Percentiles rank a stretch among this genome's conserved stretches.
phyloP scores from a whole-genome alignment of 495 filamentous ascomycete genomes.

The Cudoniella acicularis region DNA sequence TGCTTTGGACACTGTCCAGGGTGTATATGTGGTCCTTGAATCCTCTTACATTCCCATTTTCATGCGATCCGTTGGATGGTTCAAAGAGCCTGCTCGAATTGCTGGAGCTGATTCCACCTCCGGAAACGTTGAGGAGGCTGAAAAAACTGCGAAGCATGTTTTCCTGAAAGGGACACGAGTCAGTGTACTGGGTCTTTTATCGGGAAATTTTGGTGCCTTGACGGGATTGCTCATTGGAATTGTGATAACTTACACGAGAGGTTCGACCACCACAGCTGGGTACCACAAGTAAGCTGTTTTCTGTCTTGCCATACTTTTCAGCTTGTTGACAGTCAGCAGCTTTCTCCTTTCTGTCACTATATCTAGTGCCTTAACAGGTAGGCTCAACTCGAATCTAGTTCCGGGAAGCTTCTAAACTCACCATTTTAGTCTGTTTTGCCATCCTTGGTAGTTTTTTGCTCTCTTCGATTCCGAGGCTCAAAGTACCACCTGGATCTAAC shows the following conservation, averaged over 20 bases:
- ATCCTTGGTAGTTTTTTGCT: slow-evolving; percentile 20
- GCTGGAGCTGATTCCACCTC: background rate
- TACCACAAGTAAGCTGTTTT: slow-evolving; percentile 8
- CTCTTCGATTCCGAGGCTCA: slow-evolving; percentile 15
- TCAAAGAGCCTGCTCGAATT: background rate
- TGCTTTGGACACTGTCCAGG: slow-evolving; percentile 17
- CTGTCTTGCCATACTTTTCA: too few relatives aligned
- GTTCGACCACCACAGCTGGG: slow-evolving; percentile 14
- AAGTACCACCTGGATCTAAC: slow-evolving; percentile 12
- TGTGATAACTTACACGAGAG: slow-evolving; percentile 23
- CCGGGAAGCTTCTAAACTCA: background rate
- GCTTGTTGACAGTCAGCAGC: slow-evolving; percentile 1
- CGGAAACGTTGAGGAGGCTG: background rate
- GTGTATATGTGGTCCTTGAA: slow-evolving; percentile 23
- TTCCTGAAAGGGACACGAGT: slow-evolving; percentile 20
- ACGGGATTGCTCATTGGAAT: slow-evolving; percentile 22
- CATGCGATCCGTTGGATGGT: slow-evolving; percentile 26
- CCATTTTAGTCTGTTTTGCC: slow-evolving; percentile 7
- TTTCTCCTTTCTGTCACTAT: slow-evolving; percentile 27
- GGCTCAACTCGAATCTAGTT: background rate
- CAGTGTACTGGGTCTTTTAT: slow-evolving; percentile 23
- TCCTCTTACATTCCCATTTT: slow-evolving; percentile 27
- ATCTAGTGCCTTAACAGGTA: slow-evolving; percentile 19
- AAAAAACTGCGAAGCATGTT: slow-evolving; percentile 4
- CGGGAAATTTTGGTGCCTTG: slow-evolving; percentile 23